Conservation (phyloP, 768 basidiomycete genomes). For the Panellus pusillus region DNA sequence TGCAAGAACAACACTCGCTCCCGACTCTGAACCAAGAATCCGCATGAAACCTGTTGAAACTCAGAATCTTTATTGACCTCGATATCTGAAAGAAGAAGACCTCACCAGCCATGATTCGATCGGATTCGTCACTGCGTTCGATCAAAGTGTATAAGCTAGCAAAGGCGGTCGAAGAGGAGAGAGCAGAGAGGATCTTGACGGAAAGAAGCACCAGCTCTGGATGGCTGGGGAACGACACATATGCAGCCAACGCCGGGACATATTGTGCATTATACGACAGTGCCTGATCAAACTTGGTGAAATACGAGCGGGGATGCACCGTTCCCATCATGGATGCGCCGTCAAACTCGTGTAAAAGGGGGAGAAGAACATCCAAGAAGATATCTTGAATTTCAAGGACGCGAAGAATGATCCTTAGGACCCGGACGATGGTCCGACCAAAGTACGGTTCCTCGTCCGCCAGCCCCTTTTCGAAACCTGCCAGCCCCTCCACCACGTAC, state of each 20-base stretch:
- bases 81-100: neutral
- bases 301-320: constrained; percentile 64
- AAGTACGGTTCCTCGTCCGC: constrained; percentile 73
- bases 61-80: neutral
- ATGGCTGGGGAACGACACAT: constrained; percentile 70
- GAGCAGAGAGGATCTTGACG: constrained; percentile 69
- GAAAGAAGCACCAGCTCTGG: constrained; percentile 74
- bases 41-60: constrained; percentile 59
- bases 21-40: constrained; percentile 60
- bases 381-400: constrained; percentile 84
- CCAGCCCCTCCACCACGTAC: constrained; percentile 79
- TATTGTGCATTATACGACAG: constrained; percentile 68
- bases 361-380: constrained; percentile 86
- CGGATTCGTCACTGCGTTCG: constrained; percentile 78
- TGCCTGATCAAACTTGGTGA: constrained; percentile 73
- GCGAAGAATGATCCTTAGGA: constrained; percentile 79
- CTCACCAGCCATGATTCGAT: constrained; percentile 64
- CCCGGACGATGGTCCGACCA: constrained; percentile 72
- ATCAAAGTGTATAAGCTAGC: constrained; percentile 77
- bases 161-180: constrained; percentile 68
- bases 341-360: constrained; percentile 68
- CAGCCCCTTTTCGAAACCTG: constrained; percentile 70
- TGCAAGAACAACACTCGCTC: constrained; percentile 58
- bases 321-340: constrained; percentile 53
- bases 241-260: constrained; percentile 80